Conservation (phyloP, 2,329 filamentous ascomycete species). For the Aspergillus quadricinctus region DNA sequence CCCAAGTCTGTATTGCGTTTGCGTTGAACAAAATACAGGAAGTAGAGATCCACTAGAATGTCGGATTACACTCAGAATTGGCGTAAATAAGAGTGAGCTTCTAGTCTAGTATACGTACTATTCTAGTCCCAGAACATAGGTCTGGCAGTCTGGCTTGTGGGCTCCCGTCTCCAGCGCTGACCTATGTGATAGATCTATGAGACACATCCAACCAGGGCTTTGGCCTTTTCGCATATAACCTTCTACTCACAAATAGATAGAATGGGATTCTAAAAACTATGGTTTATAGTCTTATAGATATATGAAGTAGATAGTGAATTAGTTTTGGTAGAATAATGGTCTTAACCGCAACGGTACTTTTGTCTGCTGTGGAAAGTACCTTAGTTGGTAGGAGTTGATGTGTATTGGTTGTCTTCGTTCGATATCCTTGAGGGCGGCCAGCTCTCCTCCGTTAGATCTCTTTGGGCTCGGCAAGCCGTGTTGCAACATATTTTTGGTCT, state of each 20-base stretch:
- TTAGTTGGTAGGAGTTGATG: too few species aligned
- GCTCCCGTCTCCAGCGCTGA: not conserved
- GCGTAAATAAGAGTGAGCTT: not conserved
- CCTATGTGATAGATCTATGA: conserved; percentile 16
- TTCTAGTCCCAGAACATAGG: not conserved
- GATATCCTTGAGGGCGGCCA: not conserved
- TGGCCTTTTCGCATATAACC: not conserved
- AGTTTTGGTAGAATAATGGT: not conserved
- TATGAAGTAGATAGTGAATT: not conserved
- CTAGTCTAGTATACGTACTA: not conserved
- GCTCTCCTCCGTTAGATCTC: not conserved
- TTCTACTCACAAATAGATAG: not conserved
- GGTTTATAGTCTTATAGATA: not conserved
- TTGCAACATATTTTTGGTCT: not conserved
- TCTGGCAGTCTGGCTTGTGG: not conserved
- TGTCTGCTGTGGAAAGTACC: too few species aligned
- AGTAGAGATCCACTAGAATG: not conserved
- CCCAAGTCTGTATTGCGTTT: not conserved
- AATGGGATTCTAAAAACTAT: not conserved
- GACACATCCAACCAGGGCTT: conserved; percentile 3
- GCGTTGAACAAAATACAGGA: not conserved
- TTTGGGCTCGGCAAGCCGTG: not conserved
- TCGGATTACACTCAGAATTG: not conserved
- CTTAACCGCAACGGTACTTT: not conserved
- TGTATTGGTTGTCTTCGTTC: too few species aligned